phyloP scores from a whole-genome alignment of 1,284 basidiomycete species.

The Leucoagaricus sp. region DNA sequence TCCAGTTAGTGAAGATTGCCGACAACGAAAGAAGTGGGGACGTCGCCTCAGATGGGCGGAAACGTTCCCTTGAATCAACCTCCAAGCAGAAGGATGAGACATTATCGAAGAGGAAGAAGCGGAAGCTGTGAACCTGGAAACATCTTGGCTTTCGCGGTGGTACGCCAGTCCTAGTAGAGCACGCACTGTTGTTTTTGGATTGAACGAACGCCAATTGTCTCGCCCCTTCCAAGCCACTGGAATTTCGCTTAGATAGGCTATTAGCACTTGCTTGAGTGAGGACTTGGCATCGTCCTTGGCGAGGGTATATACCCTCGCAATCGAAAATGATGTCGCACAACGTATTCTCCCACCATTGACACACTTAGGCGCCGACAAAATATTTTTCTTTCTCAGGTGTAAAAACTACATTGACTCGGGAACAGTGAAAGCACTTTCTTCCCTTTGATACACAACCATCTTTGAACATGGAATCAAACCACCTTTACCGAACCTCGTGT shows the following conservation, averaged over 20 bases:
- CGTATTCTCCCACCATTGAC: background rate
- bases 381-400: background rate
- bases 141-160: background rate
- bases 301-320: background rate
- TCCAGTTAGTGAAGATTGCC: slow-evolving; percentile 19
- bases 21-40: background rate
- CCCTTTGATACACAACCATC: too few species aligned
- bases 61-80: background rate
- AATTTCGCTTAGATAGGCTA: background rate
- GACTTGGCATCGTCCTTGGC: background rate
- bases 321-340: background rate
- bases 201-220: too few species aligned
- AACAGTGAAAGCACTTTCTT: background rate
- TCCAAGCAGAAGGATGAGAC: background rate
- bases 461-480: background rate
- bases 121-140: background rate
- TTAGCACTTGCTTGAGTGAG: background rate
- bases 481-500: background rate
- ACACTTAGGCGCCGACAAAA: background rate
- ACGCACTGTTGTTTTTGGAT: too few species aligned
- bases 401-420: background rate
- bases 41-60: background rate
- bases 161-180: too few species aligned
- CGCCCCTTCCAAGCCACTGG: background rate
- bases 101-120: background rate